Conservation (phyloP, 495 filamentous ascomycete genomes). For the Tricharina praecox region DNA sequence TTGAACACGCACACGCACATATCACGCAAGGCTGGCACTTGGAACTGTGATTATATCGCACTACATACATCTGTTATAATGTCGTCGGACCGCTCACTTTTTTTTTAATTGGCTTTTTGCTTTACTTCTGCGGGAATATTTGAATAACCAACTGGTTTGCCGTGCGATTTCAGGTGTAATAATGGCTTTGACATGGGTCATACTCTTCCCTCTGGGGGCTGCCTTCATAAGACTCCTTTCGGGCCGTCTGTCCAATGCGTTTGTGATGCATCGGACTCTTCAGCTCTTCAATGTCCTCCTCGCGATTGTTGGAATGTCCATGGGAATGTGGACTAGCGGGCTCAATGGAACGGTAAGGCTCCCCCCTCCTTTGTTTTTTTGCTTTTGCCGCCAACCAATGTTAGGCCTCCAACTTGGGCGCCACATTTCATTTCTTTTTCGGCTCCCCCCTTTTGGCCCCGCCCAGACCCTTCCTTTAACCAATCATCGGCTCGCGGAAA, state of each 20-base stretch:
- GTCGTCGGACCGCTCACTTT: too few species aligned
- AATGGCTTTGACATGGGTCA: conserved; percentile 40
- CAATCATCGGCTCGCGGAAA: too few species aligned
- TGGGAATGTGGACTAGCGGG: conserved; percentile 40
- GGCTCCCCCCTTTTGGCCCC: not conserved
- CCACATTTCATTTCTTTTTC: not conserved
- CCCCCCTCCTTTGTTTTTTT: not conserved
- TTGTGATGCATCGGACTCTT: conserved; percentile 38
- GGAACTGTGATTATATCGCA: too few species aligned
- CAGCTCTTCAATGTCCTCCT: conserved; percentile 41
- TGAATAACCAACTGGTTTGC: conserved; percentile 3
- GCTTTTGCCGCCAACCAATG: not conserved
- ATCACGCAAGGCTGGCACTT: too few species aligned
- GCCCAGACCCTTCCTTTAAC: not conserved
- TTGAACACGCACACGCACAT: too few species aligned
- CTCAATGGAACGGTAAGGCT: conserved; percentile 23
- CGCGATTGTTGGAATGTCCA: conserved; percentile 42
- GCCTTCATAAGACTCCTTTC: conserved; percentile 38
- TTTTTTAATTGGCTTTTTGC: conserved; percentile 5
- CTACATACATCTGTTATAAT: too few species aligned
- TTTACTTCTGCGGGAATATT: too few species aligned
- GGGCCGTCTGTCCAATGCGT: conserved; percentile 26
- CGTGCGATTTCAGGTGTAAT: conserved; percentile 30
- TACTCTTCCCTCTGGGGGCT: conserved; percentile 42
- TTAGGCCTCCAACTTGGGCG: not conserved